A percentile compares a stretch with the other conserved stretches of the same genome.
Conservation (phyloP, 768 basidiomycete genomes). For the Tricholoma terreum region DNA sequence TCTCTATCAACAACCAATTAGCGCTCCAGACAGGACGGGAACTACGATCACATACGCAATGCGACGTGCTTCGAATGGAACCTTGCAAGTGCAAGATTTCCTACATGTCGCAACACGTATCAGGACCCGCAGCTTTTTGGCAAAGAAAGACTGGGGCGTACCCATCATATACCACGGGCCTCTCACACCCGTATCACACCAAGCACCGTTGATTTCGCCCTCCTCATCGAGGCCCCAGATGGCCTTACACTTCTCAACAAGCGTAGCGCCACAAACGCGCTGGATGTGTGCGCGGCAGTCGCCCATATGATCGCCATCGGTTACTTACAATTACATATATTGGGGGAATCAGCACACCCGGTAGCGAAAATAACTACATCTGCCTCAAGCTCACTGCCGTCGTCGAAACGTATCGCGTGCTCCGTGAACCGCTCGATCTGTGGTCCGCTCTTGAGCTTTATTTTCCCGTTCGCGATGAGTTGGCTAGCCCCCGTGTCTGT, state of each 20-base stretch:
- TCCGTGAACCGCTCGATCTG: constrained; percentile 41
- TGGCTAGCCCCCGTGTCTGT: constrained; percentile 53
- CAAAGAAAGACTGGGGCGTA: constrained; percentile 9
- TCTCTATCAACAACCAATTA: constrained; percentile 3
- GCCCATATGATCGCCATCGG: constrained; percentile 27
- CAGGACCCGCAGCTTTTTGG: no score
- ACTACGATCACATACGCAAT: constrained; percentile 45
- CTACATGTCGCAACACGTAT: neutral
- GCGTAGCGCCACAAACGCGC: constrained; percentile 42
- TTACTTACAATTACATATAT: neutral
- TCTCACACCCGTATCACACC: constrained; percentile 46
- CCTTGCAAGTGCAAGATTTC: constrained; percentile 36
- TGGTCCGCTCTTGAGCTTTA: constrained; percentile 61
- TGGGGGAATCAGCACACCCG: constrained; percentile 29
- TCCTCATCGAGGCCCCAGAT: constrained; percentile 67
- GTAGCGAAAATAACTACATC: constrained; percentile 53
- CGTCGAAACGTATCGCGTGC: constrained; percentile 42
- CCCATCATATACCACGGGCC: constrained; percentile 62
- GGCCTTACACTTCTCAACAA: constrained; percentile 40
- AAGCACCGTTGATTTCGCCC: constrained; percentile 51
- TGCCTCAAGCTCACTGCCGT: constrained; percentile 41
- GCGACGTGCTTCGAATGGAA: constrained; percentile 63
- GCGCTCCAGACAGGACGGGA: neutral
- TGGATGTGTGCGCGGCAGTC: constrained; percentile 36
- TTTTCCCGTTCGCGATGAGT: constrained; percentile 59